Base-by-base conservation (phyloP, 2,329 filamentous ascomycete species). In the Fusarium sp. region DNA sequence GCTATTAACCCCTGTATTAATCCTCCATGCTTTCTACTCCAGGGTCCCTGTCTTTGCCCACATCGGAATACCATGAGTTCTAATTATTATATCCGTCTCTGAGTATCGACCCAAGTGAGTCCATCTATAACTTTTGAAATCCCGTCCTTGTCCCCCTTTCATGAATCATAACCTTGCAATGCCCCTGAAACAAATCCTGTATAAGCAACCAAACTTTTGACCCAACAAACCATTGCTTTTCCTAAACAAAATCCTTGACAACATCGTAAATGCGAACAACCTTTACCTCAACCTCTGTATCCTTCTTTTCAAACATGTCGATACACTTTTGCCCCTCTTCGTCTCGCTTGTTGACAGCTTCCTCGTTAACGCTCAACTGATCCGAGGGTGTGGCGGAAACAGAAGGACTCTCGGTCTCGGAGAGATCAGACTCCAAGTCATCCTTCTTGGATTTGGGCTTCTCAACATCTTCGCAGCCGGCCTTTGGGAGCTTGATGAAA, bases 401-500 rank as follows among this genome's bases (percentile, higher is more conserved):
- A 33, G 62, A 58, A 27, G 54, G 62, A 9, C 37, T 10, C 30
- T 64, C 37, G 10, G 27, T 35, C 30, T 56, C 50, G 0, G 37
- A 64, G 11, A 64, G 35, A 17, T 72, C 69, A 3, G 57, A 40
- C n/a, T 63, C 65, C 4, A 54, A 57, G 20, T 68, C 54, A 1
- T 25, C 22, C 30, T 71, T 70, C 12, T 72, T 72, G 7, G 72
- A 58, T 30, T 66, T 43, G 10, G 63, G 6, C 38, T 76, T 68
- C 12, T 79, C 73, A 10, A 66, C 65, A 8, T 77, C 73, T 11
- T 75, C 65, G 15, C 72, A 76, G 17, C 70, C 76, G 1, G 79
- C 79, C 43, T 75, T 76, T 17, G 68, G 75, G 6, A 81, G 57
- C 8, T 76, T 70, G 30, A 80, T 73, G 58, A 78, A 79, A 27